Base-by-base conservation (phyloP, 495 filamentous ascomycete species). In the Aspergillus bridgeri region DNA sequence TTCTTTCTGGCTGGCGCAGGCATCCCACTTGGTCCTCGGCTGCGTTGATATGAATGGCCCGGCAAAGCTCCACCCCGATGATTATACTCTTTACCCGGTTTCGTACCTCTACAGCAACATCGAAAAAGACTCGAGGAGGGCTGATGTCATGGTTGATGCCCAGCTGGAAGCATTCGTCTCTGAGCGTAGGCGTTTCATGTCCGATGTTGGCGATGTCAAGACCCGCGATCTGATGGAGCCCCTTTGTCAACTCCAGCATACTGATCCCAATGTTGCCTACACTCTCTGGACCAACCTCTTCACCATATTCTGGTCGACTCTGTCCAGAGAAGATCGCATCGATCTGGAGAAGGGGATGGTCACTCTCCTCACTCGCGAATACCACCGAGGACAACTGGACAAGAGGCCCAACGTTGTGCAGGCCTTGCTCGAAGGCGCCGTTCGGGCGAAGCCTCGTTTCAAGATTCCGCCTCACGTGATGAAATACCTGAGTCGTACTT, bases 1-100 rank as follows among this genome's bases (percentile, higher is more conserved):
- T 58, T 96, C 89, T 7, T 99, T 92, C 76, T 99, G 95, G 95
- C 79, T 99, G 18, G 85, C 90, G 24, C 95, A 99, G 69, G 94
- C 94, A 15, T 88, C 89, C 17, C 92, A 98, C 67, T 80, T 98
- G 20, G 80, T 99, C 17, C 81, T 98, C 56, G 92, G 95, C 19
- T 91, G 89, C 48, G 80, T 97, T 38, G 94, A 98, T 62, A 90
- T 91, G 86, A 88, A 86, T 53, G 82, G 81, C 9, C 74, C 83
- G 23, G 83, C 88, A 49, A 86, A 89, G 57, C 78, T 99, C 38
- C 86, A 96, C 61, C 68, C 76, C 0, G 89, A 94, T 18, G 95
- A 99, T 68, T 91, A 96, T 70, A 88, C 83, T 21, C 78, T 88
- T 24, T 83, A 87, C 56, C 85, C 88, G 1, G 72, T 87, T 15